Conservation (phyloP, 2,329 filamentous ascomycete genomes). For the Aspergillus floridensis region DNA sequence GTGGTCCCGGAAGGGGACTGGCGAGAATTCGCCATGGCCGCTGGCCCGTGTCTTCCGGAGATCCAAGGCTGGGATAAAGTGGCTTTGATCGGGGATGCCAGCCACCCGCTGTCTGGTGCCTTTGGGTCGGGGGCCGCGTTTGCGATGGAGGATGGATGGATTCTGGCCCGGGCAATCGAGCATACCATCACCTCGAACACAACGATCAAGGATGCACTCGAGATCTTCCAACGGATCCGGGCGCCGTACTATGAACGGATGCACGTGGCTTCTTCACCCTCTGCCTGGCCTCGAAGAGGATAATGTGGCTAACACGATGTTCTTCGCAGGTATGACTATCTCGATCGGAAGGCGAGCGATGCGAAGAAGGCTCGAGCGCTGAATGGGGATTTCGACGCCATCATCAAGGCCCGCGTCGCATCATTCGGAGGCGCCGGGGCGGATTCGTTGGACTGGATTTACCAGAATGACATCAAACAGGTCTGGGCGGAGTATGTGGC, state of each 20-base stretch:
- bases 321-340: too few relatives aligned
- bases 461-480: constrained; percentile 6
- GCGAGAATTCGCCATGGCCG: constrained; percentile 4
- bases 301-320: too few relatives aligned
- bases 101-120: constrained; percentile 4
- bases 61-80: background rate
- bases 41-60: constrained; percentile 2
- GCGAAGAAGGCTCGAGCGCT: too few relatives aligned
- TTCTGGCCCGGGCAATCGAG: constrained; percentile 6
- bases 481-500: constrained; percentile 6
- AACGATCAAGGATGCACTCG: background rate
- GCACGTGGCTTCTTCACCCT: too few relatives aligned
- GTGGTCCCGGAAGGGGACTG: constrained; percentile 3
- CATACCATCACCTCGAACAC: background rate
- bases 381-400: too few relatives aligned
- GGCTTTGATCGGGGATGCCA: constrained; percentile 4
- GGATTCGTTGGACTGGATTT: constrained; percentile 4
- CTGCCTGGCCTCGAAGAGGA: too few relatives aligned
- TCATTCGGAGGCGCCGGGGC: background rate
- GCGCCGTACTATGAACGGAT: too few relatives aligned
- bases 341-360: too few relatives aligned
- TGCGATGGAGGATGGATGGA: constrained; percentile 10
- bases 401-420: background rate
- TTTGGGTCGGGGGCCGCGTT: constrained; percentile 7
- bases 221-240: background rate